Evolutionary conservation across 345 rosid genomes (phyloP).

Genomic region (Carallia pectinifolia): DNA sequence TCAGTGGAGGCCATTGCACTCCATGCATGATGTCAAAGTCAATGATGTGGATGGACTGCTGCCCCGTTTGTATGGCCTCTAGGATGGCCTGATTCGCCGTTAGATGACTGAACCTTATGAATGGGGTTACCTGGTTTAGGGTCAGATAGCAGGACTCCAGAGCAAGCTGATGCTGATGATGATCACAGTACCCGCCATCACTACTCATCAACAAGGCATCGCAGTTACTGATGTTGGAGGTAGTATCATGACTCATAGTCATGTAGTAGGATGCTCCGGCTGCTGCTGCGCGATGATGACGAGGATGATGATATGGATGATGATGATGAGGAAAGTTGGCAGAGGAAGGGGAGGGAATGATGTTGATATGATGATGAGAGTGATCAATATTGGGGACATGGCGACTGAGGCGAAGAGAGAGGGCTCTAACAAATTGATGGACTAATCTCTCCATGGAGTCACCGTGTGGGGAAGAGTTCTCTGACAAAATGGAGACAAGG

Average conservation of each 20-base stretch:
- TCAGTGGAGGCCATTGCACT: slow-evolving; percentile 96
- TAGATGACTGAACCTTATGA: slow-evolving; percentile 78
- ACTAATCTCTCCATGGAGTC: slow-evolving; percentile 74
- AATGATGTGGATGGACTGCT: slow-evolving; percentile 65
- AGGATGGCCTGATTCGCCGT: slow-evolving; percentile 94
- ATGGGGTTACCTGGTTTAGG: slow-evolving; percentile 85
- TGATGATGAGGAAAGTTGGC: neutral
- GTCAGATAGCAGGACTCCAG: slow-evolving; percentile 77
- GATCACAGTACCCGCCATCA: neutral
- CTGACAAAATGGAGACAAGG: slow-evolving; percentile 49
- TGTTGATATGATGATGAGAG: neutral
- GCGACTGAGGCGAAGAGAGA: slow-evolving; percentile 62
- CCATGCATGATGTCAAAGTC: slow-evolving; percentile 98
- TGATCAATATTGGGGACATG: slow-evolving; percentile 16
- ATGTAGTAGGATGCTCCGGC: neutral
- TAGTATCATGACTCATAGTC: neutral
- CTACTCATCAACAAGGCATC: neutral
- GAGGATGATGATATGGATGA: neutral
- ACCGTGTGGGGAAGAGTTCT: slow-evolving; percentile 68
- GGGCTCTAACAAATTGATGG: slow-evolving; percentile 74
- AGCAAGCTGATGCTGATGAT: neutral
- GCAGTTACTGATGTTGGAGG: neutral
- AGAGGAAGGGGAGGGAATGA: slow-evolving; percentile 4
- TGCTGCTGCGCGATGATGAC: neutral
- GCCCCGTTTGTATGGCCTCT: slow-evolving; percentile 61